Conservation (phyloP, 768 basidiomycete genomes). For the Sporobolomyces phaffii region DNA sequence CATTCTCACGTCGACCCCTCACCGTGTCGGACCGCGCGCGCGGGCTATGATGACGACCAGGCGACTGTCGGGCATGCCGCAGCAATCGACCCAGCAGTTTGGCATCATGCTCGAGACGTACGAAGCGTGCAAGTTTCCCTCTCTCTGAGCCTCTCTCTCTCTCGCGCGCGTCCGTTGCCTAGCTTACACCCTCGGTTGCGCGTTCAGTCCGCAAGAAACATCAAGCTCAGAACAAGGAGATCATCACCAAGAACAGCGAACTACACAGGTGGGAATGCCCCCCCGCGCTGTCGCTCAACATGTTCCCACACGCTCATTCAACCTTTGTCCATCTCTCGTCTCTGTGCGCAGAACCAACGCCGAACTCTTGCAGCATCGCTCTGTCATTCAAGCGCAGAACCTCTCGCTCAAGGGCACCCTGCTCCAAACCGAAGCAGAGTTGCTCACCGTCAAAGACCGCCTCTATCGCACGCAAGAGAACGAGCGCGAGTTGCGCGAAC, state of each 20-base stretch:
- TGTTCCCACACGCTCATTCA: neutral
- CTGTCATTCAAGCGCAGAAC: conserved; percentile 37
- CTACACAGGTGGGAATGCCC: conserved; percentile 41
- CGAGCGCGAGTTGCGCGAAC: conserved; percentile 10
- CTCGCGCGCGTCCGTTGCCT: neutral
- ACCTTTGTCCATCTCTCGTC: neutral
- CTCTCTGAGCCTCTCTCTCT: neutral
- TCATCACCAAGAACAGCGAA: conserved; percentile 42
- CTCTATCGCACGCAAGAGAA: conserved; percentile 10
- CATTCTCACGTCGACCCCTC: no score
- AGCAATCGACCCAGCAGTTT: conserved; percentile 4
- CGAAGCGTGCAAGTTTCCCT: conserved; percentile 29
- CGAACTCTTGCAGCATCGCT: conserved; percentile 36
- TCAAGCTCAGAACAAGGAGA: conserved; percentile 42
- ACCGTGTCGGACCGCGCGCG: no score
- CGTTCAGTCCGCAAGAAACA: conserved; percentile 43
- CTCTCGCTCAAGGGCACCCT: conserved; percentile 28
- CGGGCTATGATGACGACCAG: conserved; percentile 17
- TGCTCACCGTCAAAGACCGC: conserved; percentile 12
- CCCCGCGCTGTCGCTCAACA: no score
- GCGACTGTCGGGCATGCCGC: conserved; percentile 12
- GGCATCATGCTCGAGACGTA: conserved; percentile 35
- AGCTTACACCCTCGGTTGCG: no score
- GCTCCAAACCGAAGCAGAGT: conserved; percentile 30
- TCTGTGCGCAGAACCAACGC: conserved; percentile 34